Percentiles rank a stretch among this genome's conserved stretches.
These are phyloP conservation scores for Russula olivacea DNA, from an alignment of 768 basidiomycete species.

Conservation along the genomic window DNA sequence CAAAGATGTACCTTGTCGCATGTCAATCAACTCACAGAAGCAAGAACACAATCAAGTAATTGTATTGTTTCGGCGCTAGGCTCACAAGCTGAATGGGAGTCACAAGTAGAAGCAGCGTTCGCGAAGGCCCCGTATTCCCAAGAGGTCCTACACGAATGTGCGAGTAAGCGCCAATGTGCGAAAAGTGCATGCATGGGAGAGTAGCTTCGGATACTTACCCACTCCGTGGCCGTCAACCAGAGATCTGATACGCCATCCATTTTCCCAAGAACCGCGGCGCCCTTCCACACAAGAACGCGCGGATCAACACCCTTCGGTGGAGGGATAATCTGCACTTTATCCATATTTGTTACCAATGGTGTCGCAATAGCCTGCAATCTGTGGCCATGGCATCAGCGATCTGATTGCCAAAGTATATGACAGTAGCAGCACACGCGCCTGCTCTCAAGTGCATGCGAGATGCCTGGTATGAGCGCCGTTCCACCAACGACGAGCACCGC, in stretches of 20 bases:
- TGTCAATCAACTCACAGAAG: neutral
- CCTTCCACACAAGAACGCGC: slow-evolving; percentile 89
- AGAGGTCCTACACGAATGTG: slow-evolving; percentile 48
- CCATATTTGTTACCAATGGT: slow-evolving; percentile 75
- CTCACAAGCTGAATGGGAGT: slow-evolving; percentile 7
- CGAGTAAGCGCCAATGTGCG: slow-evolving; percentile 7
- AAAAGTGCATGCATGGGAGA: neutral
- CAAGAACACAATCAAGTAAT: neutral
- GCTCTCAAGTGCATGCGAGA: slow-evolving; percentile 83
- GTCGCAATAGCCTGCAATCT: slow-evolving; percentile 81
- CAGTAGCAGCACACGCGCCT: slow-evolving; percentile 45
- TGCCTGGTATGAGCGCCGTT: slow-evolving; percentile 70
- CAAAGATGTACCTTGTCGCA: neutral
- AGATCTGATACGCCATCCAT: slow-evolving; percentile 87
- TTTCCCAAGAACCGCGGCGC: slow-evolving; percentile 83
- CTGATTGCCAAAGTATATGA: neutral
- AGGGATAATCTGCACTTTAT: slow-evolving; percentile 88
- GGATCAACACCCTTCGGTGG: slow-evolving; percentile 91
- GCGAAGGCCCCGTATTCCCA: slow-evolving; percentile 77
- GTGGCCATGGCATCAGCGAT: slow-evolving; percentile 6
- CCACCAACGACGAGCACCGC: slow-evolving; percentile 88
- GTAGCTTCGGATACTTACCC: slow-evolving; percentile 47
- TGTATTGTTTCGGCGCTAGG: slow-evolving; percentile 8
- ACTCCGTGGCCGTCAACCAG: slow-evolving; percentile 84
- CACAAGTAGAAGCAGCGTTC: slow-evolving; percentile 79